Base-by-base conservation (phyloP, 2,329 filamentous ascomycete species). In the Xylaria sp. region DNA sequence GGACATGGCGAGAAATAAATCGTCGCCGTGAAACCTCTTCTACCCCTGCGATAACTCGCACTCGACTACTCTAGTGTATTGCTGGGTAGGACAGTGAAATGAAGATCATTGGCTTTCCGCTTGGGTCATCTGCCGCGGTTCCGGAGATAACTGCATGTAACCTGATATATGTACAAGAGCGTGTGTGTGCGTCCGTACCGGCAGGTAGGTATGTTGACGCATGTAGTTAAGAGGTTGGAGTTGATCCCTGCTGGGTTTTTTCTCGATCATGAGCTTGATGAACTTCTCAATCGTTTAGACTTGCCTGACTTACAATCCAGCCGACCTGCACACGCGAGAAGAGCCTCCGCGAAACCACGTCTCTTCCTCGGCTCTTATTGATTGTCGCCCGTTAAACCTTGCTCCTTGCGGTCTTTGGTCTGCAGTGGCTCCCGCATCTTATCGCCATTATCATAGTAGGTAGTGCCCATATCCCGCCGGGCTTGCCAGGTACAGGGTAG, bases 321-420 rank as follows among this genome's bases (percentile, higher is more conserved):
- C 3, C 28, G 28, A 28, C 28, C 28, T 59, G 66, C 62, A 67
- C 57, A 67, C 65, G 68, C 70, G 70, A 72, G 58, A 72, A 72
- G 70, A 72, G 70, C 64, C 70, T 72, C 70, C 67, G 68, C 65
- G 62, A 55, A 50, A 66, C 63, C 55, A 66, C 68, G 39, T 59
- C 70, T 67, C 58, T 56, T 59, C 64, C 71, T 69, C 71, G 69
- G 66, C 66, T 57, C 64, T 65, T 59, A 65, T 72, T 67, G 67
- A 72, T 66, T 70, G 59, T 66, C 63, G 63, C 61, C 57, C 58
- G 65, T 67, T 66, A 65, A 60, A 57, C 64, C 61, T 58, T 67
- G 56, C 61, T 64, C 25, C 48, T 62, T 69, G 68, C 56, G 60
- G 59, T 65, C 67, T 57, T 37, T 66, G 65, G 61, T 65, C 60